phyloP scores from a whole-genome alignment of 2,329 filamentous ascomycete species.

The Teratosphaeria destructans region DNA sequence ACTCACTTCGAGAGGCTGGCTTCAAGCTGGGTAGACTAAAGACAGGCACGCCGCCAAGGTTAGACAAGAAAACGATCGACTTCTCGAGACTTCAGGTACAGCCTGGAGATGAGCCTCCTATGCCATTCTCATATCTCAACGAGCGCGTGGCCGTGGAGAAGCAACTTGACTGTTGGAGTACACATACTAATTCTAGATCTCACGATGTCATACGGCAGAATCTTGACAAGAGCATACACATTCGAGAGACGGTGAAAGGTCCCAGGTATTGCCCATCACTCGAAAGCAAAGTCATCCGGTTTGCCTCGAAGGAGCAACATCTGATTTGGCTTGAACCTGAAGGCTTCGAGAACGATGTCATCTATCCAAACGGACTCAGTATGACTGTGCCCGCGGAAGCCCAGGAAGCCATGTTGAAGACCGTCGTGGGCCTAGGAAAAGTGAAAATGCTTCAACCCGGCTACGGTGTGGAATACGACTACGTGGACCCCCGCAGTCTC shows the following conservation, averaged over 20 bases:
- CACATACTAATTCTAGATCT: slow-evolving; percentile 71
- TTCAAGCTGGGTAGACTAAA: slow-evolving; percentile 85
- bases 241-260: slow-evolving; percentile 86
- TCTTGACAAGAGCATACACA: slow-evolving; percentile 92
- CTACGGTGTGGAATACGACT: slow-evolving; percentile 97
- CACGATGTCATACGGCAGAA: slow-evolving; percentile 81
- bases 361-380: slow-evolving; percentile 93
- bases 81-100: slow-evolving; percentile 63
- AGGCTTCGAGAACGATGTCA: slow-evolving; percentile 77
- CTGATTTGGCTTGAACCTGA: slow-evolving; percentile 97
- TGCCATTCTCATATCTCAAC: slow-evolving; percentile 87
- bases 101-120: slow-evolving; percentile 71
- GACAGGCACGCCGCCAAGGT: slow-evolving; percentile 85
- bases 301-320: slow-evolving; percentile 67
- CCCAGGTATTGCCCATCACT: slow-evolving; percentile 92
- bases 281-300: slow-evolving; percentile 87
- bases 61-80: slow-evolving; percentile 74
- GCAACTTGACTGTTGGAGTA: slow-evolving; percentile 78
- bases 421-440: slow-evolving; percentile 77
- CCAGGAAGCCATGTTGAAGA: slow-evolving; percentile 75
- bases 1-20: slow-evolving; percentile 76
- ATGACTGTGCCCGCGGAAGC: slow-evolving; percentile 91
- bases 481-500: slow-evolving; percentile 84
- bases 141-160: slow-evolving; percentile 63
- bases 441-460: slow-evolving; percentile 88